Percentiles rank a stretch among this genome's conserved stretches.
Conservation (phyloP, 305 asterid genomes). For the Ruellia speciosa region DNA sequence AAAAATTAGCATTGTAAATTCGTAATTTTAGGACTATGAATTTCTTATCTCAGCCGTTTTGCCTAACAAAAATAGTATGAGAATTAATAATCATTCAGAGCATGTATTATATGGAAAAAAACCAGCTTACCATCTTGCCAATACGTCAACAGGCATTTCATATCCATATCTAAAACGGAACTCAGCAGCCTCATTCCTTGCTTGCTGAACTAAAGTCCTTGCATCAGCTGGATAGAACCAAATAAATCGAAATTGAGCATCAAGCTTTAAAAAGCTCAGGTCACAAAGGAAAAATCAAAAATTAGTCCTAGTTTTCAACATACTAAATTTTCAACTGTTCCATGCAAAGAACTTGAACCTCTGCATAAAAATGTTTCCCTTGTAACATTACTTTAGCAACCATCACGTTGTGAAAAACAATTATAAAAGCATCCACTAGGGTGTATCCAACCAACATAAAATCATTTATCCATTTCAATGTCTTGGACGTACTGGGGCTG, state of each 20-base stretch:
- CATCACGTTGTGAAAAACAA: background rate
- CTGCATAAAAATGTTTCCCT: background rate
- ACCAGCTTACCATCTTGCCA: conserved; percentile 72
- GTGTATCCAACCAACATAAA: conserved; percentile 4
- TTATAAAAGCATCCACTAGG: background rate
- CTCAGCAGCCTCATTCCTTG: conserved; percentile 97
- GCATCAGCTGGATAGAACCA: conserved; percentile 67
- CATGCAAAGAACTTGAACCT: background rate
- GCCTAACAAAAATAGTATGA: conserved; percentile 2
- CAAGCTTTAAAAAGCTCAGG: background rate
- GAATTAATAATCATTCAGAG: background rate
- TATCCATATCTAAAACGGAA: conserved; percentile 85
- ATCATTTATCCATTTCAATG: background rate
- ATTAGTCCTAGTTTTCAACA: background rate
- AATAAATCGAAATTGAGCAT: conserved; percentile 13
- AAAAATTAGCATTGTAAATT: conserved; percentile 1
- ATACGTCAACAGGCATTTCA: conserved; percentile 86
- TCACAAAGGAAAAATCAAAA: conserved; percentile 5
- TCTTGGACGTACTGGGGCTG: background rate
- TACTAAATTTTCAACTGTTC: background rate
- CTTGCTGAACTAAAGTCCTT: conserved; percentile 95
- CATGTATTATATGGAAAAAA: background rate
- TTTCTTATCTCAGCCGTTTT: background rate
- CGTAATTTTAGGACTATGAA: background rate
- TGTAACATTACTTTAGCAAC: background rate